Base-by-base conservation (phyloP, 1,284 basidiomycete genomes). In the Schizopora paradoxa region DNA sequence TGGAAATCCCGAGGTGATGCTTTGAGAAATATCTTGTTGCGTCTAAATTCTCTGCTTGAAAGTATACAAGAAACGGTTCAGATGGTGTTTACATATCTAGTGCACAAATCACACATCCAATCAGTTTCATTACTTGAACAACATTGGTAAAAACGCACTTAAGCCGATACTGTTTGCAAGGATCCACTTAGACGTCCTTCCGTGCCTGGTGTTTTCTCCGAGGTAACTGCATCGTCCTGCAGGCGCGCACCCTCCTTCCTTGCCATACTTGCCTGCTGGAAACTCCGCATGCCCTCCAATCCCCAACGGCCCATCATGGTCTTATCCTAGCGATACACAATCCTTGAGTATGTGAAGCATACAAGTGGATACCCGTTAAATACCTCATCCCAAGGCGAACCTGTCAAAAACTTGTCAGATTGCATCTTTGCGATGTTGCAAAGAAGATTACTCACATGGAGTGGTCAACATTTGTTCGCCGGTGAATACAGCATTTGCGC, bases 391-490 rank as follows among this genome's bases (percentile, higher is more conserved):
- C 89, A 91, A 37, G 86, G 84, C 6, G 86, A 84, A 61, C 85
- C 84, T 87, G 55, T 43, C 45, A 41, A 36, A 29, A 31, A 41
- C 14, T 28, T 27, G 27, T 39, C 48, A 40, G 23, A 37, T 6
- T 21, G 25, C 33, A 22, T 22, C 14, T 36, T 29, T 19, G 14
- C 13, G 6, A 11, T 16, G 11, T 14, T n/a, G 23, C 25, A 38
- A 40, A 51, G 41, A 39, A 18, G n/a, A 41, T 29, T 35, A 74
- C 86, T 66, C 57, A 86, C 86, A 94, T 37, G 95, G 94, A 10
- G 95, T 98, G 5, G 95, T 99, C 53, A 99, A 66, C 95, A 98
- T 98, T 59, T 86, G 76, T 62, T 98, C 92, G 33, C 95, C 95
- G 14, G 95, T 99, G 63, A 99, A 99, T 54, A 98, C 87, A 31